Conservation (phyloP, 1,139 yeast species). For the Zygoascus hellenicus region DNA sequence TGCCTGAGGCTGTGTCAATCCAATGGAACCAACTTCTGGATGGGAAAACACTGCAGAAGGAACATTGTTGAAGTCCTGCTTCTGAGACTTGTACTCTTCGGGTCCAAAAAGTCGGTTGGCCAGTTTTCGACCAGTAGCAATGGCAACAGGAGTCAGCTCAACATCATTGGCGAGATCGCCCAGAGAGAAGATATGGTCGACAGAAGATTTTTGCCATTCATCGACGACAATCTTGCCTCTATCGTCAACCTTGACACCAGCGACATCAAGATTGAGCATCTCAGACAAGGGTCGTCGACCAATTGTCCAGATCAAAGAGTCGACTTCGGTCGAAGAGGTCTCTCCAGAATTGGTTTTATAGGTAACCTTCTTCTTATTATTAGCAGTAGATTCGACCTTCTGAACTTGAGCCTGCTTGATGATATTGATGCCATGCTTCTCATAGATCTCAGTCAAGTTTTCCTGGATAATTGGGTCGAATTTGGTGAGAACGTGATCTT, state of each 20-base stretch:
- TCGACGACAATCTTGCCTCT: slow-evolving; percentile 63
- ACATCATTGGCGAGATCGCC: slow-evolving; percentile 83
- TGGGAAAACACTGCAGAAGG: slow-evolving; percentile 94
- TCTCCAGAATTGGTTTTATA: slow-evolving; percentile 37
- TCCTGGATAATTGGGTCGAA: slow-evolving; percentile 80
- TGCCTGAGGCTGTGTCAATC: slow-evolving; percentile 76
- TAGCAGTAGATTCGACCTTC: slow-evolving; percentile 52
- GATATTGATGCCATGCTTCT: slow-evolving; percentile 71
- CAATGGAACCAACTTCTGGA: slow-evolving; percentile 96
- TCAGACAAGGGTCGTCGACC: slow-evolving; percentile 79
- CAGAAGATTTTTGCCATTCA: slow-evolving; percentile 78
- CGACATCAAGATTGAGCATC: slow-evolving; percentile 61
- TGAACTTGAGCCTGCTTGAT: slow-evolving; percentile 60
- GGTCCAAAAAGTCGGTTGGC: slow-evolving; percentile 90
- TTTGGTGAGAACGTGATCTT: slow-evolving; percentile 79
- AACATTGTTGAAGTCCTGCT: slow-evolving; percentile 76
- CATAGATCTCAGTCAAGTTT: slow-evolving; percentile 73
- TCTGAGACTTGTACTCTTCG: slow-evolving; percentile 53
- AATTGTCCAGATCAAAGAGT: slow-evolving; percentile 83
- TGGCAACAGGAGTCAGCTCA: slow-evolving; percentile 96
- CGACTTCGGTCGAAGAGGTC: slow-evolving; percentile 59
- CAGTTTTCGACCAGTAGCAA: slow-evolving; percentile 94
- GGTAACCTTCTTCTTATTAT: slow-evolving; percentile 60
- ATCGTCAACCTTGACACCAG: slow-evolving; percentile 60
- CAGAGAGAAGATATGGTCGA: slow-evolving; percentile 68